Evolutionary conservation across 257 asterid species (phyloP).

Genomic region (Scutellaria barbata): DNA sequence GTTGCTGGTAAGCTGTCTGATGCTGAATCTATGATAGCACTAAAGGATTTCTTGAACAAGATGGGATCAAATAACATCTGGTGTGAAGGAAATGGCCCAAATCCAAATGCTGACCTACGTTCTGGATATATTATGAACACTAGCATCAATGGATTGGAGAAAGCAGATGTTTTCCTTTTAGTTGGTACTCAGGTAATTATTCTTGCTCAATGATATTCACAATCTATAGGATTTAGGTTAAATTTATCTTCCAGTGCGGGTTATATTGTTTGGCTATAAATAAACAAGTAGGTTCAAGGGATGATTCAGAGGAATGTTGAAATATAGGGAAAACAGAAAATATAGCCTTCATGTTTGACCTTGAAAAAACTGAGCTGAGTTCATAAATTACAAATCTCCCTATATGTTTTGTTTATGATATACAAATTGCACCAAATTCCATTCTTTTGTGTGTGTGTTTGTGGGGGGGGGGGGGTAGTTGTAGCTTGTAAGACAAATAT

Average conservation of each 20-base stretch:
- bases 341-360: background rate
- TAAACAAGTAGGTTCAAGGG: background rate
- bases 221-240: background rate
- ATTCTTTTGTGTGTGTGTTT: too few relatives aligned
- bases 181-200: slow-evolving; percentile 94
- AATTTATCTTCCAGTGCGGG: background rate
- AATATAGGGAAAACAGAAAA: background rate
- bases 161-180: slow-evolving; percentile 90
- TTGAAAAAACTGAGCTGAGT: background rate
- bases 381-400: background rate
- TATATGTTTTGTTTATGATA: background rate
- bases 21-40: slow-evolving; percentile 96
- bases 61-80: slow-evolving; percentile 92
- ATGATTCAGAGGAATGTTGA: background rate
- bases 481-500: background rate
- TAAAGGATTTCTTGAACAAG: slow-evolving; percentile 86
- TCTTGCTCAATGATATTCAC: slow-evolving; percentile 24
- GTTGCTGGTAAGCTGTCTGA: slow-evolving; percentile 97
- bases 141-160: slow-evolving; percentile 92
- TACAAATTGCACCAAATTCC: background rate
- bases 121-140: slow-evolving; percentile 95
- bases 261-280: background rate
- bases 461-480: too few relatives aligned
- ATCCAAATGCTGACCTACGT: slow-evolving; percentile 88
- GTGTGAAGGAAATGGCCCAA: slow-evolving; percentile 94